Evolutionary conservation across 768 basidiomycete species (phyloP), one percentile per base, ranked within the genome.

Genomic region (Piloderma croceum): DNA sequence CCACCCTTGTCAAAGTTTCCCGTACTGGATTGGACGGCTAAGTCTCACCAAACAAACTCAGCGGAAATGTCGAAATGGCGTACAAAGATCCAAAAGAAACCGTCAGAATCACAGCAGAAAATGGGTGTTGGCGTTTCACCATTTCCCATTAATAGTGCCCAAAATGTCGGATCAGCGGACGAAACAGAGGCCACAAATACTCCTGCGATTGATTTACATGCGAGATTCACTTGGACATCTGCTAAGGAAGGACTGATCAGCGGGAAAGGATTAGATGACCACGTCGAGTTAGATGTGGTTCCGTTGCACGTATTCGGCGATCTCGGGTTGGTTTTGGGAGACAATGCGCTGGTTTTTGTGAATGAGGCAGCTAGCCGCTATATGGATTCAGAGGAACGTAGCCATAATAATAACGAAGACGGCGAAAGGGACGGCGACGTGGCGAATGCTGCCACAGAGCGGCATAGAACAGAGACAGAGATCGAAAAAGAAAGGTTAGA

Each of bases 251-350:
- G 39, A 34, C 23, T 5, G 24, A 27, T 7, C n/a, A 29, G 27
- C 10, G 27, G 15, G 9, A 29, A 29, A 15, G 27, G 27, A 9
- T 9, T 29, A 9, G 31, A 35, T 24, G 34, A 44, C 23, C 52
- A 64, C 4, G 36, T 78, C 24, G 64, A 71, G 21, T 51, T 77
- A n/a, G 53, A 56, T n/a, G 36, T 76, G 6, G 65, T 66, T 7
- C 83, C 90, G 7, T 50, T 93, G 7, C 90, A 91, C 52, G 31
- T 85, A 13, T 88, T 90, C 52, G 38, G 87, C 20, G 89, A 93
- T 56, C 62, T 89, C 33, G 71, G 61, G 23, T 56, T 65, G 40
- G 48, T 69, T 15, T 48, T 76, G 36, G 53, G 62, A 49, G 52
- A 58, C 37, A 65, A 58, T 44, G 61, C 69, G 33, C 52, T 76